A percentile compares a stretch with the other conserved stretches of the same genome.
Conservation (phyloP, 257 asterid species). For the Gynochthodes officinalis region DNA sequence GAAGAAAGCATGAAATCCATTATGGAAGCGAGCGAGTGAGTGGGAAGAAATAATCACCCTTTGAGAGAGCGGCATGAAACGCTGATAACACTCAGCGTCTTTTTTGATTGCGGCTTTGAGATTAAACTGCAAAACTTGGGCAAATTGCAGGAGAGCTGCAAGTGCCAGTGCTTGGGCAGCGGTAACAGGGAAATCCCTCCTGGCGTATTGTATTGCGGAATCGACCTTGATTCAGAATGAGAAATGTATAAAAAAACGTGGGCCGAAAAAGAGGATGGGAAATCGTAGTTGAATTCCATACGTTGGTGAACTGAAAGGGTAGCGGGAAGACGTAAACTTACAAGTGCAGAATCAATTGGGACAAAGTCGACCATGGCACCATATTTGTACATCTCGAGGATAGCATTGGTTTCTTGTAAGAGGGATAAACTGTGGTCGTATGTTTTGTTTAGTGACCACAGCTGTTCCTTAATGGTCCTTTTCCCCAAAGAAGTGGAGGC, state of each 20-base stretch:
- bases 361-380: constrained; percentile 84
- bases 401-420: constrained; percentile 79
- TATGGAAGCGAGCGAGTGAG: too few species aligned
- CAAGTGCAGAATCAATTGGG: constrained; percentile 62
- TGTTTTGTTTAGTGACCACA: constrained; percentile 57
- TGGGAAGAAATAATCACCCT: constrained; percentile 41
- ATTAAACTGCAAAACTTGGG: constrained; percentile 64
- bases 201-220: constrained; percentile 56
- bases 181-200: constrained; percentile 57
- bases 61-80: constrained; percentile 84
- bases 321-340: constrained; percentile 28
- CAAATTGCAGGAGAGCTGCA: constrained; percentile 51
- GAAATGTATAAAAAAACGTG: too few species aligned
- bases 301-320: too few species aligned
- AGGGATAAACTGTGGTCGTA: constrained; percentile 63
- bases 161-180: constrained; percentile 80
- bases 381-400: constrained; percentile 78
- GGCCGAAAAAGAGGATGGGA: too few species aligned
- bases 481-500: constrained; percentile 80
- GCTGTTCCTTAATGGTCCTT: constrained; percentile 58
- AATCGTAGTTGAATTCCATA: too few species aligned
- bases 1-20: too few species aligned
- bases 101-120: constrained; percentile 77
- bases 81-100: constrained; percentile 65
- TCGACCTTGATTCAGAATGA: constrained; percentile 89